A percentile compares a stretch with the other conserved stretches of the same genome.
Conservation (phyloP, 495 filamentous ascomycete species). For the Aspergillus diversus region DNA sequence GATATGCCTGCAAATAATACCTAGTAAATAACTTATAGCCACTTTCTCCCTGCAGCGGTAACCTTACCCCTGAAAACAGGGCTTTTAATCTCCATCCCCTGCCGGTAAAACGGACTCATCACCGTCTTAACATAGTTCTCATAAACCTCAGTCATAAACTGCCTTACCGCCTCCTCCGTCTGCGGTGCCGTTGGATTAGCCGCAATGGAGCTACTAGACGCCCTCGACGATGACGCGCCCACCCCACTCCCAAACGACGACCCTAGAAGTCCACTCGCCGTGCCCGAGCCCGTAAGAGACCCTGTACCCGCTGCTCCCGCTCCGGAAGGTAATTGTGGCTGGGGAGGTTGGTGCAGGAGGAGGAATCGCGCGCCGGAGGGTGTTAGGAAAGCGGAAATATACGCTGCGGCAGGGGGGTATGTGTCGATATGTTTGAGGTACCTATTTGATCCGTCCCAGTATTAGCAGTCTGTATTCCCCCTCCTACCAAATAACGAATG, state of each 20-base stretch:
- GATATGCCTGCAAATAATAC: no score
- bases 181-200: slow-evolving; percentile 83
- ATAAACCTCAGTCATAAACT: slow-evolving; percentile 93
- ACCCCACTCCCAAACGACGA: slow-evolving; percentile 34
- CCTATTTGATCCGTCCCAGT: slow-evolving; percentile 47
- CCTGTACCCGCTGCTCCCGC: slow-evolving; percentile 10
- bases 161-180: slow-evolving; percentile 90
- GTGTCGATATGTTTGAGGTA: slow-evolving; percentile 95
- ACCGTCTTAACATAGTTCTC: slow-evolving; percentile 95
- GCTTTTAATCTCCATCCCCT: slow-evolving; percentile 81
- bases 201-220: slow-evolving; percentile 65
- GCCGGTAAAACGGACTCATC: slow-evolving; percentile 92
- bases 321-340: slow-evolving; percentile 48
- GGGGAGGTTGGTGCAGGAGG: slow-evolving; percentile 77
- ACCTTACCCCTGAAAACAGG: slow-evolving; percentile 82
- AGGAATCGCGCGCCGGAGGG: slow-evolving; percentile 73
- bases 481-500: not conserved
- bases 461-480: no score
- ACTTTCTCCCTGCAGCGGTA: slow-evolving; percentile 88
- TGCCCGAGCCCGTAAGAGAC: slow-evolving; percentile 20
- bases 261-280: slow-evolving; percentile 24
- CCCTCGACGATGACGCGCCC: slow-evolving; percentile 39
- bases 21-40: slow-evolving; percentile 57
- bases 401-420: slow-evolving; percentile 76
- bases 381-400: slow-evolving; percentile 91